Conservation (phyloP, 1,284 basidiomycete species). For the Leccinum laetum region DNA sequence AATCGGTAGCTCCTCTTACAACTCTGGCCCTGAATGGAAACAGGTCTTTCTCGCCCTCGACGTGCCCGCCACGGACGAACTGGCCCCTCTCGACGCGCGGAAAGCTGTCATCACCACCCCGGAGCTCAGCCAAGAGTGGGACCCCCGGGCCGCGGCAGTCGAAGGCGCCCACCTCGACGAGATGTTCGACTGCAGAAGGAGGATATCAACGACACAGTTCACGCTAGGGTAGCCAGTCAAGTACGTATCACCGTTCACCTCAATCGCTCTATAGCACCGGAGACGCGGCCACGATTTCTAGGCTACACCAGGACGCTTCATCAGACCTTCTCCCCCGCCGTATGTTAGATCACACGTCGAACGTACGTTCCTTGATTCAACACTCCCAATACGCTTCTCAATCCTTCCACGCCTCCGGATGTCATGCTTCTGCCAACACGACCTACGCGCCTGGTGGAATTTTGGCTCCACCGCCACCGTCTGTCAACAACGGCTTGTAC, state of each 20-base stretch:
- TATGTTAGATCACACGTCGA: slow-evolving; percentile 92
- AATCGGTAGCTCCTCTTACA: too few species aligned
- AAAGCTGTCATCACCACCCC: slow-evolving; percentile 83
- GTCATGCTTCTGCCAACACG: slow-evolving; percentile 96
- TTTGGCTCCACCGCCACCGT: slow-evolving; percentile 60
- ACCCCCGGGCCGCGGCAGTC: slow-evolving; percentile 67
- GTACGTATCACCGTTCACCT: slow-evolving; percentile 46
- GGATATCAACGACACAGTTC: slow-evolving; percentile 89
- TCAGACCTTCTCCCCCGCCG: slow-evolving; percentile 86
- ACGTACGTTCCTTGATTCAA: slow-evolving; percentile 43
- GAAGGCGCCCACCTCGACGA: slow-evolving; percentile 85
- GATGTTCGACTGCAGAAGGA: slow-evolving; percentile 73
- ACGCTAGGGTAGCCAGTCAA: slow-evolving; percentile 96
- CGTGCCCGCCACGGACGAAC: slow-evolving; percentile 63
- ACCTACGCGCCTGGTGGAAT: slow-evolving; percentile 88
- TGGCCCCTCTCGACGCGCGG: slow-evolving; percentile 76
- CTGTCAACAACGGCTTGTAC: slow-evolving; percentile 75
- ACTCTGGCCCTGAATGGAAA: too few species aligned
- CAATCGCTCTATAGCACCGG: slow-evolving; percentile 60
- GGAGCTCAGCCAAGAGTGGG: slow-evolving; percentile 89
- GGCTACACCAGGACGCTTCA: slow-evolving; percentile 78
- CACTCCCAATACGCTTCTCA: slow-evolving; percentile 35
- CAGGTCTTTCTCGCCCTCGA: slow-evolving; percentile 60
- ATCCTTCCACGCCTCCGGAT: slow-evolving; percentile 58
- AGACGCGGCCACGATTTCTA: slow-evolving; percentile 92